A percentile compares a stretch with the other conserved stretches of the same genome.
phyloP scores from a whole-genome alignment of 495 filamentous ascomycete genomes.

The Hypoxylon cercidicola region DNA sequence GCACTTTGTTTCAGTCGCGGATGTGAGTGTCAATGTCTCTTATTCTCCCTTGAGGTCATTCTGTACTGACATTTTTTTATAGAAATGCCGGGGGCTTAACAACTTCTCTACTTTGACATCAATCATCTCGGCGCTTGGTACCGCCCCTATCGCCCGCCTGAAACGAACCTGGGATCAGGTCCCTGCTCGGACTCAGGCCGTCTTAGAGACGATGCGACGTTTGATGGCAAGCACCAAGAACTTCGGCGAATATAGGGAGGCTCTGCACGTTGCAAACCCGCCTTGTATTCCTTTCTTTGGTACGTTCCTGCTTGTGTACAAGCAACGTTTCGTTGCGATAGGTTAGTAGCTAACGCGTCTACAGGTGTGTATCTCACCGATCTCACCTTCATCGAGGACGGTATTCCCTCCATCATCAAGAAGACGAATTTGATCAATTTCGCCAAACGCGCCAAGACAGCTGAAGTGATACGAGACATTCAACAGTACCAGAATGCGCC shows the following conservation, averaged over 20 bases:
- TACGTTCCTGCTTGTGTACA: conserved; percentile 56
- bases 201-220: conserved; percentile 88
- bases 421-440: conserved; percentile 98
- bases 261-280: conserved; percentile 89
- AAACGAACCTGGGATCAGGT: conserved; percentile 96
- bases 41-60: conserved; percentile 13
- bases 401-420: conserved; percentile 93
- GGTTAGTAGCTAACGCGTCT: conserved; percentile 12
- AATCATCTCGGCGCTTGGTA: conserved; percentile 94
- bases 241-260: conserved; percentile 95
- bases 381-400: conserved; percentile 98
- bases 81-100: conserved; percentile 95
- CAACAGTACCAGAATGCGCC: conserved; percentile 98
- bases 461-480: conserved; percentile 96
- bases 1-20: conserved; percentile 95
- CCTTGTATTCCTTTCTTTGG: conserved; percentile 99
- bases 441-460: conserved; percentile 96
- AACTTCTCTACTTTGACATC: conserved; percentile 99
- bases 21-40: conserved; percentile 66
- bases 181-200: conserved; percentile 78
- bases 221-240: conserved; percentile 99
- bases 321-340: background rate
- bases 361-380: conserved; percentile 96
- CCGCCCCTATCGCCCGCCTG: conserved; percentile 92
- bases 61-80: conserved; percentile 42